A percentile compares a stretch with the other conserved stretches of the same genome.
These are phyloP conservation scores for Yamadazyma paraphyllophila DNA, from an alignment of 805 yeast species.

Conservation along the genomic window DNA sequence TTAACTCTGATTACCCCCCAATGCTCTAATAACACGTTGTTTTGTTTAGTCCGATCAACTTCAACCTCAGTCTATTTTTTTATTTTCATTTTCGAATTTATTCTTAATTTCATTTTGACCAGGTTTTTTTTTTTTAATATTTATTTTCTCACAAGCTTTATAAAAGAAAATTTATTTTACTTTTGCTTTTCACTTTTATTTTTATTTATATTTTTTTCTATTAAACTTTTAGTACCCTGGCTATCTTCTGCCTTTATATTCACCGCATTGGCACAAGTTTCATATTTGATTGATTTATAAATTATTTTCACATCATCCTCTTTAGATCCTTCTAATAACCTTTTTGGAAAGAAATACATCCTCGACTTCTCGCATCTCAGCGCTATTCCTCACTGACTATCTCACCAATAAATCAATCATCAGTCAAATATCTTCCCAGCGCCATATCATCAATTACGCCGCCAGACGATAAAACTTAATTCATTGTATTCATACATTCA, in stretches of 20 bases:
- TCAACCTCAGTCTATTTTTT: neutral
- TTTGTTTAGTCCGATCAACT: neutral
- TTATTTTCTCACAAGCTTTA: neutral
- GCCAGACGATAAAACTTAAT: neutral
- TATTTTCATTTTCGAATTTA: neutral
- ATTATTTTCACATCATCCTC: neutral
- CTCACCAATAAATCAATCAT: no score
- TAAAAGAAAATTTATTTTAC: neutral
- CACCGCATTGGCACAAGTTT: neutral
- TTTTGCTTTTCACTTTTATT: neutral
- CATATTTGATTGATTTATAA: neutral
- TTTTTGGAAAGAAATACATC: no score
- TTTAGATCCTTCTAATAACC: no score
- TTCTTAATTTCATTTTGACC: neutral
- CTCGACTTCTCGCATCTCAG: no score
- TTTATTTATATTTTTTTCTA: slow-evolving; percentile 1
- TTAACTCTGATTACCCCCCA: no score
- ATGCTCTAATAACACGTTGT: no score
- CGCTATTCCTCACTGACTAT: no score
- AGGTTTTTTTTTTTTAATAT: neutral
- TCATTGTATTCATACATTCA: neutral
- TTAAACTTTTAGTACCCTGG: slow-evolving; percentile 3
- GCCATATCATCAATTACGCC: no score
- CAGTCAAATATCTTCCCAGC: no score
- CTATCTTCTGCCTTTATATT: neutral